Conservation (phyloP, 2,329 filamentous ascomycete species). For the Aspergillus sp. region DNA sequence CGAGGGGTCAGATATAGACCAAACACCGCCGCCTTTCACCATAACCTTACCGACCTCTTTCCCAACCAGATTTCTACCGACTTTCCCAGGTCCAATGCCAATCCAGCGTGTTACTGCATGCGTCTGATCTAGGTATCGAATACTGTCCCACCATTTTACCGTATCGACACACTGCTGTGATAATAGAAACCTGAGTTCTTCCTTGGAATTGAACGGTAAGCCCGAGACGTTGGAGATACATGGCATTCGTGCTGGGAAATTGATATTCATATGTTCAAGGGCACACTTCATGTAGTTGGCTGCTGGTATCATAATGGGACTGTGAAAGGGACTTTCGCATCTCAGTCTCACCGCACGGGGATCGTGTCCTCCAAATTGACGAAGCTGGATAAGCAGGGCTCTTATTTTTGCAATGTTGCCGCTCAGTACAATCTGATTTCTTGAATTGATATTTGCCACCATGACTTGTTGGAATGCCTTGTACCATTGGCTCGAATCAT, state of each 20-base stretch:
- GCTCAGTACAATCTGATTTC: slow-evolving; percentile 93
- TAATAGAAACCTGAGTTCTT: slow-evolving; percentile 75
- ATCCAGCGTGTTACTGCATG: slow-evolving; percentile 81
- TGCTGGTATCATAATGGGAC: slow-evolving; percentile 85
- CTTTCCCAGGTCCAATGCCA: slow-evolving; percentile 90
- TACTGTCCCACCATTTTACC: slow-evolving; percentile 91
- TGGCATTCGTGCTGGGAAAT: slow-evolving; percentile 72
- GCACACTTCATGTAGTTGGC: slow-evolving; percentile 70
- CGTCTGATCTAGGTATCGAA: slow-evolving; percentile 83
- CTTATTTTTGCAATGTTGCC: slow-evolving; percentile 82
- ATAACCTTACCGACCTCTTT: slow-evolving; percentile 87
- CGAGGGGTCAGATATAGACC: slow-evolving; percentile 81
- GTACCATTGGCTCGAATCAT: slow-evolving; percentile 66
- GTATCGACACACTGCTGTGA: slow-evolving; percentile 86
- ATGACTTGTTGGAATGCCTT: slow-evolving; percentile 82
- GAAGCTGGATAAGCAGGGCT: slow-evolving; percentile 77
- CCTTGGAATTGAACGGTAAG: slow-evolving; percentile 70
- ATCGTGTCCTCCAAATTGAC: slow-evolving; percentile 89
- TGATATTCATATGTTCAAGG: slow-evolving; percentile 65
- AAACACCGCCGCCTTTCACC: slow-evolving; percentile 86
- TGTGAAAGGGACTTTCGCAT: slow-evolving; percentile 88
- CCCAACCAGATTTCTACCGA: slow-evolving; percentile 87
- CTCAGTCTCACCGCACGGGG: slow-evolving; percentile 83
- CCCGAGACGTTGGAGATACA: slow-evolving; percentile 87
- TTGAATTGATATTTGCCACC: slow-evolving; percentile 92